Conservation (phyloP, 306 rosid genomes). For the Bauhinia variegata region DNA sequence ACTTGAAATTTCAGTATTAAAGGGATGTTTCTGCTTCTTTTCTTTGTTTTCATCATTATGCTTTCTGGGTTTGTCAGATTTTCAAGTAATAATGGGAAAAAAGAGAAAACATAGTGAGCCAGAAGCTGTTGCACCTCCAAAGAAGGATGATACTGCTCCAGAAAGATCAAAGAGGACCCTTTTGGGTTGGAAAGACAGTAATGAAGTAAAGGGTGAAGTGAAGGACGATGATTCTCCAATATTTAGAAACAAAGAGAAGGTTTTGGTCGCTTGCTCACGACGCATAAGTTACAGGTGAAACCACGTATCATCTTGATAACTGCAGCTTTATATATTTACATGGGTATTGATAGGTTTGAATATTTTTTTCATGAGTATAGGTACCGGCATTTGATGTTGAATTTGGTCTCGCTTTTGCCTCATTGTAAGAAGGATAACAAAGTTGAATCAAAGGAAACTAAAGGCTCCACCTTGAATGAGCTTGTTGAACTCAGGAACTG, state of each 20-base stretch:
- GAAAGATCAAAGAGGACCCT: constrained; percentile 85
- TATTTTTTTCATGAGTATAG: constrained; percentile 32
- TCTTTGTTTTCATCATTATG: not conserved
- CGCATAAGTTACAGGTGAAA: constrained; percentile 78
- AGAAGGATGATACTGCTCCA: constrained; percentile 63
- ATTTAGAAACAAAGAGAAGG: constrained; percentile 92
- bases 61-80: constrained; percentile 27
- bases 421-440: constrained; percentile 96
- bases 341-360: constrained; percentile 16
- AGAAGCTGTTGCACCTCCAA: constrained; percentile 32
- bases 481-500: constrained; percentile 85
- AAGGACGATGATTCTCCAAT: constrained; percentile 31
- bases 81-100: constrained; percentile 58
- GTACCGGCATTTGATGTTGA: constrained; percentile 97
- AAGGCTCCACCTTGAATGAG: constrained; percentile 85
- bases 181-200: constrained; percentile 78
- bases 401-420: constrained; percentile 83
- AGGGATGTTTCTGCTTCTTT: too few relatives aligned
- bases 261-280: constrained; percentile 88
- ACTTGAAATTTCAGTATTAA: too few relatives aligned
- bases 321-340: not conserved
- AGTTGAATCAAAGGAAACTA: constrained; percentile 84
- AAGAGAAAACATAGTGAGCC: constrained; percentile 83
- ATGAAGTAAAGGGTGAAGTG: constrained; percentile 30
- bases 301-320: not conserved